Evolutionary conservation across 805 yeast genomes (phyloP).

Genomic region (Danielia oregonensis): DNA sequence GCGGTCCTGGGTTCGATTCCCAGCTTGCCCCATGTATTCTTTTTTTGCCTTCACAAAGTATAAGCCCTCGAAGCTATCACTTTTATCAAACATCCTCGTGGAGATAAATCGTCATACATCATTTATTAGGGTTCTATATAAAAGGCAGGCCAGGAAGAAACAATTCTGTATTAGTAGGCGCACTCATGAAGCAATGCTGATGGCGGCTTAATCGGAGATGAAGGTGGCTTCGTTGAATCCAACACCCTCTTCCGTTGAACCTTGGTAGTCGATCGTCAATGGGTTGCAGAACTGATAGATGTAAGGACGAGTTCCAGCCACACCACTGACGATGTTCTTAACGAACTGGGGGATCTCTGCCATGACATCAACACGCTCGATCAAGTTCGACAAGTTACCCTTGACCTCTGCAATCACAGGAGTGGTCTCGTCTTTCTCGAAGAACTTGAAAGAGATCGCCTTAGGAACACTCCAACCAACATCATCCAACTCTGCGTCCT

Average conservation of each 20-base stretch:
- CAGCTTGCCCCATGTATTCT: too few species aligned
- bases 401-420: slow-evolving; percentile 44
- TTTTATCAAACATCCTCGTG: too few species aligned
- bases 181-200: too few species aligned
- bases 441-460: slow-evolving; percentile 52
- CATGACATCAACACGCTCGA: slow-evolving; percentile 97
- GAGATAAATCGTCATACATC: too few species aligned
- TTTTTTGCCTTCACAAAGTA: too few species aligned
- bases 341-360: slow-evolving; percentile 93
- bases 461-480: slow-evolving; percentile 92
- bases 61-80: too few species aligned
- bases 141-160: too few species aligned
- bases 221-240: slow-evolving; percentile 82
- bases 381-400: slow-evolving; percentile 60
- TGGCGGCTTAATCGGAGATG: slow-evolving; percentile 51
- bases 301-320: slow-evolving; percentile 95
- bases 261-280: slow-evolving; percentile 44
- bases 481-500: slow-evolving; percentile 51
- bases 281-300: slow-evolving; percentile 86
- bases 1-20: too few species aligned
- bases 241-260: slow-evolving; percentile 53
- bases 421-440: slow-evolving; percentile 36
- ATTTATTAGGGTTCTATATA: too few species aligned
- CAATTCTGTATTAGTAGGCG: too few species aligned
- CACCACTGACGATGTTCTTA: slow-evolving; percentile 88